Base-by-base conservation (phyloP, 2,329 filamentous ascomycete genomes). In the Pyrenochaeta sp. region DNA sequence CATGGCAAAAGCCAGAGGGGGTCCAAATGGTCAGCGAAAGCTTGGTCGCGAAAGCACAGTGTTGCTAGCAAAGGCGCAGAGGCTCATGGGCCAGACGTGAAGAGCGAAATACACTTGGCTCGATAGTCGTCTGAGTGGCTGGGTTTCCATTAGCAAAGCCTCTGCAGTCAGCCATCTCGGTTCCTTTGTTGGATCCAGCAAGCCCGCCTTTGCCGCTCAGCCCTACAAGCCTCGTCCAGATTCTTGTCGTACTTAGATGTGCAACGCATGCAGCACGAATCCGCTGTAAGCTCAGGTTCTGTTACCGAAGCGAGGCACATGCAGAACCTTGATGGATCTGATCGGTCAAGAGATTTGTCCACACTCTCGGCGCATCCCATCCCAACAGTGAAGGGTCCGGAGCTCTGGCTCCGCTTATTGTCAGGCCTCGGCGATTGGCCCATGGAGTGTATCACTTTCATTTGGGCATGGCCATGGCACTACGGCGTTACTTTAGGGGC, bases 41-140 rank as follows among this genome's bases (percentile, higher is more conserved):
- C 71, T 96, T 34, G 91, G 91, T 2, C 80, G 89, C 48, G 90
- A 96, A 77, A 92, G 90, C 60, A 81, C 80, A 22, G 79, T 93
- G 24, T 61, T 96, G 59, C 74, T 96, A 42, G 87, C 90, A 62
- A 89, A 86, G 72, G 87, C 93, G 22, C 86, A 87, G 77, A 85
- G 79, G 66, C 77, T 95, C 71, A 81, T 94, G 46, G 63, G 63
- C 28, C 66, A 62, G 31, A 53, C 58, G 5, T 63, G 59, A 63
- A 31, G 22, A n/a, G 14, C 19, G 10, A 17, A 8, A 23, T n/a
- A n/a, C n/a, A n/a, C n/a, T n/a, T n/a, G n/a, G n/a, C n/a, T n/a
- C n/a, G n/a, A n/a, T 22, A 26, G 11, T 14, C 19, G 22, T n/a
- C 26, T 34, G 14, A 7, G 9, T 9, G 19, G n/a, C 15, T n/a